A percentile compares a stretch with the other conserved stretches of the same genome.
Evolutionary conservation across 371 early-diverging fungal species (phyloP).

Genomic region (Mortierella sp.): DNA sequence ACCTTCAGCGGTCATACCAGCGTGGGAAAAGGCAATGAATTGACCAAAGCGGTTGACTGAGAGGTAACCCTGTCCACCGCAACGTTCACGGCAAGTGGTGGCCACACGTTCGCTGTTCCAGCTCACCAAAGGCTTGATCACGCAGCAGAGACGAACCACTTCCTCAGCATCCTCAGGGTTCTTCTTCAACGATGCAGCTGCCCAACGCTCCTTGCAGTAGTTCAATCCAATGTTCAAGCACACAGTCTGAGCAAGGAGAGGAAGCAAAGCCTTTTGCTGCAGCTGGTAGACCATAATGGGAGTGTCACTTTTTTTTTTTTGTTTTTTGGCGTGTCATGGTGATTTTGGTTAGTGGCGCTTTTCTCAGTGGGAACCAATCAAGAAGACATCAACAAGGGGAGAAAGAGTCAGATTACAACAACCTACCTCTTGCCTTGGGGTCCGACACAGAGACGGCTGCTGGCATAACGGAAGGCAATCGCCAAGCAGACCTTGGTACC

Average conservation of each 20-base stretch:
- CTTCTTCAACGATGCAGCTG: conserved; percentile 47
- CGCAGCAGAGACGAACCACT: conserved; percentile 76
- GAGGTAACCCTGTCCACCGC: conserved; percentile 81
- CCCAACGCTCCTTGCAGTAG: conserved; percentile 74
- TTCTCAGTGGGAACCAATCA: too few relatives aligned
- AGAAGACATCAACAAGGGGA: not conserved
- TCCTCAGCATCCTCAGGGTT: conserved; percentile 61
- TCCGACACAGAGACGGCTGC: conserved; percentile 73
- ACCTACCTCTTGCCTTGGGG: conserved; percentile 70
- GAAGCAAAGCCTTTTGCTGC: conserved; percentile 77
- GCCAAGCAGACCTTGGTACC: conserved; percentile 66
- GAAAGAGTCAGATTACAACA: not conserved
- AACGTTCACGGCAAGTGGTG: conserved; percentile 73
- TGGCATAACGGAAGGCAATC: conserved; percentile 75
- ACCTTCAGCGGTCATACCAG: conserved; percentile 80
- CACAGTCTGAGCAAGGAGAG: conserved; percentile 70
- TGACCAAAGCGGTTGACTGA: conserved; percentile 64
- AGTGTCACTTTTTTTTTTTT: conserved; percentile 70
- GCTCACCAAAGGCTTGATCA: conserved; percentile 77
- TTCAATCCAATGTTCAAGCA: conserved; percentile 76
- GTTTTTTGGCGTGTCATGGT: too few relatives aligned
- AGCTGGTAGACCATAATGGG: conserved; percentile 79
- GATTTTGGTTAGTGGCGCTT: too few relatives aligned
- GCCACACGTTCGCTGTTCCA: conserved; percentile 77
- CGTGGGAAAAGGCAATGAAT: conserved; percentile 62